phyloP scores from a whole-genome alignment of 495 filamentous ascomycete genomes.

The Penicillium bovifimosum region DNA sequence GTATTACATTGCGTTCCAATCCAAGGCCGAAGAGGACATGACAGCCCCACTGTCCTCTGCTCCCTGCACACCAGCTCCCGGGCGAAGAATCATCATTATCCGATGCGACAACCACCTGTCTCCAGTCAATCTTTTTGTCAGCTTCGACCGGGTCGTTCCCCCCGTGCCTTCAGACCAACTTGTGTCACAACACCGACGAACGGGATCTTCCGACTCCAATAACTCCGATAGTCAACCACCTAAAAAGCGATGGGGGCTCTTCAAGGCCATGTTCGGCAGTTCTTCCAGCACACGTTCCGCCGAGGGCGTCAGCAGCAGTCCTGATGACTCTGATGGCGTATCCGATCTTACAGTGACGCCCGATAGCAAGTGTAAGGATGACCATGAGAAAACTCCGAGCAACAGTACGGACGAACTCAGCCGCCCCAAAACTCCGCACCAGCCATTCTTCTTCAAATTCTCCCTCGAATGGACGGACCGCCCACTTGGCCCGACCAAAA shows the following conservation, averaged over 20 bases:
- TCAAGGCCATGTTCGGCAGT: slow-evolving; percentile 60
- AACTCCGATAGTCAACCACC: slow-evolving; percentile 20
- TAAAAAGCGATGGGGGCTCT: slow-evolving; percentile 64
- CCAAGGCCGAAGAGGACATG: slow-evolving; percentile 54
- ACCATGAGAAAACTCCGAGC: slow-evolving; percentile 21
- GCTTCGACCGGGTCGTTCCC: slow-evolving; percentile 58
- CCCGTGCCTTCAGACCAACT: slow-evolving; percentile 35
- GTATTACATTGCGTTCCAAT: slow-evolving; percentile 66
- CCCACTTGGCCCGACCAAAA: slow-evolving; percentile 45
- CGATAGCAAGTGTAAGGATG: slow-evolving; percentile 29
- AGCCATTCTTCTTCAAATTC: slow-evolving; percentile 69
- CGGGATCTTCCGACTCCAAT: slow-evolving; percentile 31
- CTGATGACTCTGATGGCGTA: slow-evolving; percentile 32
- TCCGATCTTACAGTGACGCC: slow-evolving; percentile 24
- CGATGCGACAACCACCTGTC: slow-evolving; percentile 70
- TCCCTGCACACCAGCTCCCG: slow-evolving; percentile 84
- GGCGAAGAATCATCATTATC: slow-evolving; percentile 85
- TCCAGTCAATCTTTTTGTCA: slow-evolving; percentile 53
- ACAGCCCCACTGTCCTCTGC: slow-evolving; percentile 60
- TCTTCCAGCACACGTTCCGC: slow-evolving; percentile 24
- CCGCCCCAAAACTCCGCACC: slow-evolving; percentile 45
- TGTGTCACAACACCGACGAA: slow-evolving; percentile 34
- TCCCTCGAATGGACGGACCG: slow-evolving; percentile 69
- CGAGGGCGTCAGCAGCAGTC: slow-evolving; percentile 30
- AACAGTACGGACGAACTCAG: slow-evolving; percentile 23